Percentiles rank a stretch among this genome's conserved stretches.
These are phyloP conservation scores for Lyophyllum semitale DNA, from an alignment of 768 basidiomycete genomes.

Conservation along the genomic window DNA sequence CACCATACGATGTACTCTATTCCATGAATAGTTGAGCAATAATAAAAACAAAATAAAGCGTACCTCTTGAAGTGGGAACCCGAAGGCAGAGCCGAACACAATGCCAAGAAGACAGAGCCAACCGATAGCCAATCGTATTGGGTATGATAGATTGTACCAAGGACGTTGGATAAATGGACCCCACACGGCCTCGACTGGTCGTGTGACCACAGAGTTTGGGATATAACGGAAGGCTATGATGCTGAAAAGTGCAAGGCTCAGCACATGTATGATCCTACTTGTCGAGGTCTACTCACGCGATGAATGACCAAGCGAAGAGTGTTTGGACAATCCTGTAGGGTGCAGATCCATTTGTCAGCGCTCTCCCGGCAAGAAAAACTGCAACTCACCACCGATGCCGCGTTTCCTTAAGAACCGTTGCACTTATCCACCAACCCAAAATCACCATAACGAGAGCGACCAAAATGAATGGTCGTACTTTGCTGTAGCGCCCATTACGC, in stretches of 20 bases:
- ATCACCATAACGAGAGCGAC: conserved; percentile 58
- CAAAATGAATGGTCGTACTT: conserved; percentile 48
- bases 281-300: conserved; percentile 49
- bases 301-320: conserved; percentile 81
- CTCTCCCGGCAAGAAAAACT: conserved; percentile 6
- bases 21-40: conserved; percentile 13
- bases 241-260: conserved; percentile 28
- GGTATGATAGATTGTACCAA: conserved; percentile 59
- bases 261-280: neutral
- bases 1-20: conserved; percentile 62
- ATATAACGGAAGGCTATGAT: conserved; percentile 87
- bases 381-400: conserved; percentile 69
- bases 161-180: conserved; percentile 62
- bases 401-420: conserved; percentile 67
- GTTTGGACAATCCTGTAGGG: conserved; percentile 73
- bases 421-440: conserved; percentile 85
- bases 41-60: conserved; percentile 18
- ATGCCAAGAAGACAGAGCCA: conserved; percentile 78
- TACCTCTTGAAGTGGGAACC: conserved; percentile 64
- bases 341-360: conserved; percentile 8
- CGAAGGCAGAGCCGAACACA: conserved; percentile 86
- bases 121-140: conserved; percentile 60
- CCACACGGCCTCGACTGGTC: conserved; percentile 77
- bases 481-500: conserved; percentile 11
- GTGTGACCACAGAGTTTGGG: conserved; percentile 67